Conservation (phyloP, 805 yeast species). For the Millerago galiae region DNA sequence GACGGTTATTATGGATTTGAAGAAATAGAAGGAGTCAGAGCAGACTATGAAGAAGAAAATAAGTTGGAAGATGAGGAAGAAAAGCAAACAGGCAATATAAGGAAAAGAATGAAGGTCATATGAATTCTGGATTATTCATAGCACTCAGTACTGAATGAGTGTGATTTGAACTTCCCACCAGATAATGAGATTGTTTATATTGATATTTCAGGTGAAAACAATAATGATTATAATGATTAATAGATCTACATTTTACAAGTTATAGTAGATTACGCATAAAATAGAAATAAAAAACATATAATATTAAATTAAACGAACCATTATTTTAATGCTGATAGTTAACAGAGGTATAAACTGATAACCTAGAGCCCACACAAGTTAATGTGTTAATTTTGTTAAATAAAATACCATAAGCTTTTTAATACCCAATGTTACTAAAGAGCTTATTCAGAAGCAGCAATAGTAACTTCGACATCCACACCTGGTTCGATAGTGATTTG, state of each 20-base stretch:
- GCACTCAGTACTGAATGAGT: no score
- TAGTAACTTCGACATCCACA: conserved; percentile 94
- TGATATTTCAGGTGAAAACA: background rate
- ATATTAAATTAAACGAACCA: conserved; percentile 9
- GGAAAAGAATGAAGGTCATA: no score
- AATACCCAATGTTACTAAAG: background rate
- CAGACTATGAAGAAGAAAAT: background rate
- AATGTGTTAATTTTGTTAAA: conserved; percentile 1
- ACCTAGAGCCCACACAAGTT: conserved; percentile 23
- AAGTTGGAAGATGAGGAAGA: no score
- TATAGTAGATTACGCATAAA: no score
- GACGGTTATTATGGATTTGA: no score
- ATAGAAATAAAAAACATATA: background rate
- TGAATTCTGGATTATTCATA: no score
- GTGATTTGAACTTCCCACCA: no score
- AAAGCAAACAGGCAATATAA: no score
- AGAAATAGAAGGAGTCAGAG: no score
- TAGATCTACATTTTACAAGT: no score
- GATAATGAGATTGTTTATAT: background rate
- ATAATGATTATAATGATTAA: background rate
- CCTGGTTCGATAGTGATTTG: conserved; percentile 98
- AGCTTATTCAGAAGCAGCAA: conserved; percentile 59
- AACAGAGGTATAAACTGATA: conserved; percentile 28
- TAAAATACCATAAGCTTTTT: background rate
- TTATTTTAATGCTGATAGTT: conserved; percentile 22